Conservation (phyloP, 192 early-diverging fungal genomes). For the Spizellomyces sp. region DNA sequence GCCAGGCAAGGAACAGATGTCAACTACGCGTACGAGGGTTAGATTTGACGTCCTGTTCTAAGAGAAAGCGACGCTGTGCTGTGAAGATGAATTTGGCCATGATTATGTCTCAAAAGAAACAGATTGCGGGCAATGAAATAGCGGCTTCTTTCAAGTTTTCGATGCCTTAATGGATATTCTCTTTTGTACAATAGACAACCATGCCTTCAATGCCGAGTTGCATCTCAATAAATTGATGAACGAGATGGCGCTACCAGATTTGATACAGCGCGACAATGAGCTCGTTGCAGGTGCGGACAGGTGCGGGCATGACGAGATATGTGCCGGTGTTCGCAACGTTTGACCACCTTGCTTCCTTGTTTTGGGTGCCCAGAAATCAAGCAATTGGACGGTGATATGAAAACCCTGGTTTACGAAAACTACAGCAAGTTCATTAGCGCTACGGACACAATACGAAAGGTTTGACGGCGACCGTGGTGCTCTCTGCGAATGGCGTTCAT, state of each 20-base stretch:
- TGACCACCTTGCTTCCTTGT: conserved; percentile 17
- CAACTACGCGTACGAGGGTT: no score
- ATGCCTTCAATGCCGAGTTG: conserved; percentile 74
- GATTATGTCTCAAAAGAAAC: no score
- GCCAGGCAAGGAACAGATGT: no score
- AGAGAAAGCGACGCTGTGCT: no score
- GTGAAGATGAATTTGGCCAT: no score
- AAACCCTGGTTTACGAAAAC: conserved; percentile 98
- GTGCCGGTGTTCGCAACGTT: not conserved
- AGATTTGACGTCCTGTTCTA: no score
- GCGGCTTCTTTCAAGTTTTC: no score
- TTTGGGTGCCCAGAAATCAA: conserved; percentile 62
- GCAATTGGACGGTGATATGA: conserved; percentile 93
- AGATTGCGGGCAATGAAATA: no score
- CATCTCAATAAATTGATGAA: conserved; percentile 76
- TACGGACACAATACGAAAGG: conserved; percentile 84
- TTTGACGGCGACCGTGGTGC: conserved; percentile 26
- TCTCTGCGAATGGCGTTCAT: not conserved
- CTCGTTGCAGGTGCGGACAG: conserved; percentile 62
- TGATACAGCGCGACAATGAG: conserved; percentile 76
- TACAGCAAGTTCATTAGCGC: conserved; percentile 97
- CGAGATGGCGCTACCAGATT: conserved; percentile 65
- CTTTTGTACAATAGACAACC: conserved; percentile 2
- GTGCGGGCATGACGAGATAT: not conserved
- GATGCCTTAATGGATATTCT: not conserved